A percentile compares a stretch with the other conserved stretches of the same genome.
phyloP scores from a whole-genome alignment of 2,329 filamentous ascomycete genomes.

The Lachnellula arida region DNA sequence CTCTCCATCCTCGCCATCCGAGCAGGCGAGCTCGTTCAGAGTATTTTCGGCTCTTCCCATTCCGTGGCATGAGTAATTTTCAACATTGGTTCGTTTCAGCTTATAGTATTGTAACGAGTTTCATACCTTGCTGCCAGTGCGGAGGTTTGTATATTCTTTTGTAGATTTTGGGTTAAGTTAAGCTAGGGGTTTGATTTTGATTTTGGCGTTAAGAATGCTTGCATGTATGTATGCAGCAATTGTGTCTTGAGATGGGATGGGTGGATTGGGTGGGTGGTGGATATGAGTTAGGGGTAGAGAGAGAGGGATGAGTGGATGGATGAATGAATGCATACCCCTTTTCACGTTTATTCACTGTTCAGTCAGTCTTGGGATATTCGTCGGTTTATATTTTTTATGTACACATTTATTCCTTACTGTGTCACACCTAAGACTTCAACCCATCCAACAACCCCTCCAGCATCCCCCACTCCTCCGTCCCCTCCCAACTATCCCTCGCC shows the following conservation, averaged over 20 bases:
- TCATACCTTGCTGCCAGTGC: not conserved
- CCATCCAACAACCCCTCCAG: conserved; percentile 48
- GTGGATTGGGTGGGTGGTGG: no score
- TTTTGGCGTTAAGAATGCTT: no score
- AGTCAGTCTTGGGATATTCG: not conserved
- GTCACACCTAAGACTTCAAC: conserved; percentile 4
- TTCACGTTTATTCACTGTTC: no score
- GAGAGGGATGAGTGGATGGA: no score
- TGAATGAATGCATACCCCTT: no score
- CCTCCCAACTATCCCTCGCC: conserved; percentile 80
- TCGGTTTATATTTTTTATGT: no score
- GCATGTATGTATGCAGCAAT: not conserved
- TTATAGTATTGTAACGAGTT: not conserved
- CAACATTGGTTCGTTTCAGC: no score
- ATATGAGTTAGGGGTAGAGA: no score
- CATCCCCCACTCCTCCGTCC: conserved; percentile 60
- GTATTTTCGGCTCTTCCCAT: conserved; percentile 55
- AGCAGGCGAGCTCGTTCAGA: conserved; percentile 72
- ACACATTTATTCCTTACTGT: not conserved
- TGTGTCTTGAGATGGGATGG: no score
- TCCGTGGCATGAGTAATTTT: not conserved
- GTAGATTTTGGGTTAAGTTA: no score
- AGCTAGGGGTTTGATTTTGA: no score
- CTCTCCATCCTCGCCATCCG: conserved; percentile 72
- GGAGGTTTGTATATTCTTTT: not conserved